Conservation (phyloP, 164 flowering plant genomes). For the Vitis rupestris region DNA sequence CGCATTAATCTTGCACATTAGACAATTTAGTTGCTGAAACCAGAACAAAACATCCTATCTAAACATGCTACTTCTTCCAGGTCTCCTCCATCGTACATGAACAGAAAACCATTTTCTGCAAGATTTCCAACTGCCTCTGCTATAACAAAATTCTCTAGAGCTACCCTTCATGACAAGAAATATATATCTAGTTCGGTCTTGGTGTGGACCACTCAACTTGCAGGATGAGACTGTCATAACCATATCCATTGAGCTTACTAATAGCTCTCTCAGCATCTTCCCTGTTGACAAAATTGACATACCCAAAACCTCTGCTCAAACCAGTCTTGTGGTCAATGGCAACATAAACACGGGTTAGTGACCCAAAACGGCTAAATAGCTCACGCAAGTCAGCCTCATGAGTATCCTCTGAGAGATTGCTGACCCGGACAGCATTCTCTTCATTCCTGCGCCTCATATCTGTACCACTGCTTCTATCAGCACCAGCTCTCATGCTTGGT, state of each 20-base stretch:
- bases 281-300: constrained; percentile 48
- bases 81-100: too few relatives aligned
- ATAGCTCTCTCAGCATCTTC: constrained; percentile 70
- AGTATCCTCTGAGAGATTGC: constrained; percentile 61
- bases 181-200: constrained; percentile 37
- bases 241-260: constrained; percentile 67
- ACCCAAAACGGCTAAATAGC: constrained; percentile 56
- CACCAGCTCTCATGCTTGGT: constrained; percentile 35
- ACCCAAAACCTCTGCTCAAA: constrained; percentile 53
- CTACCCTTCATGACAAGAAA: too few relatives aligned
- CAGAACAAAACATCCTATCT: too few relatives aligned
- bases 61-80: too few relatives aligned
- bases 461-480: constrained; percentile 17
- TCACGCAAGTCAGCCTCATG: constrained; percentile 57
- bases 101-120: too few relatives aligned
- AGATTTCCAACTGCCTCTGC: too few relatives aligned
- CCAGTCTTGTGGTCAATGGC: constrained; percentile 52
- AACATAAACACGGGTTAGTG: constrained; percentile 48
- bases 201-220: constrained; percentile 71
- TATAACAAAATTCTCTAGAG: too few relatives aligned
- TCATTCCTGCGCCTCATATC: constrained; percentile 43
- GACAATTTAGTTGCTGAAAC: too few relatives aligned
- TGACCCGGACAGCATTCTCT: constrained; percentile 58
- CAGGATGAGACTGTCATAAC: constrained; percentile 74
- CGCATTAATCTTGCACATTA: too few relatives aligned